A percentile compares a stretch with the other conserved stretches of the same genome.
Evolutionary conservation across 2,329 filamentous ascomycete genomes (phyloP).

Genomic region (Ilyonectria mors-panacis): DNA sequence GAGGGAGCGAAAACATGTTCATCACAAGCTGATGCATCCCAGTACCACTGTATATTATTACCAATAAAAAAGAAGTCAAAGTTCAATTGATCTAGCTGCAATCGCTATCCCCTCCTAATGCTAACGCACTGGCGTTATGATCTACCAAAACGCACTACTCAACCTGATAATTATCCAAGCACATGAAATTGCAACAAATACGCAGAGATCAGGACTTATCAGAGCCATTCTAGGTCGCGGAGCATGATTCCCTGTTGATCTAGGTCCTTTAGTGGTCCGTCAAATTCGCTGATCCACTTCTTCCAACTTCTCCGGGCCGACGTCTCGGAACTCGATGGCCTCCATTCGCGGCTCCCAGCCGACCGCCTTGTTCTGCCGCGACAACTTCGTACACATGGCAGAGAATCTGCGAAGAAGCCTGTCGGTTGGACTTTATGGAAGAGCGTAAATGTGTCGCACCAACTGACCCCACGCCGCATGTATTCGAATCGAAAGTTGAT

Average conservation of each 20-base stretch:
- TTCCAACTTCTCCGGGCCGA: slow-evolving; percentile 31
- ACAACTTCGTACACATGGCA: slow-evolving; percentile 44
- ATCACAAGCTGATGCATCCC: background rate
- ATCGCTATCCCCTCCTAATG: background rate
- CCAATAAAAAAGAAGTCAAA: background rate
- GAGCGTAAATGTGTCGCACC: slow-evolving; percentile 41
- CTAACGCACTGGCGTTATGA: background rate
- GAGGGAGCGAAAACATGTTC: background rate
- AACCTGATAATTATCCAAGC: background rate
- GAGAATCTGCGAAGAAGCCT: slow-evolving; percentile 38
- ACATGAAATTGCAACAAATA: background rate
- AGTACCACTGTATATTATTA: background rate
- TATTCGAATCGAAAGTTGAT: slow-evolving; percentile 45
- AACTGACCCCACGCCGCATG: slow-evolving; percentile 46
- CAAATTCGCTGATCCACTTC: slow-evolving; percentile 36
- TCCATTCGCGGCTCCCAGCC: slow-evolving; percentile 41
- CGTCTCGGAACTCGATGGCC: slow-evolving; percentile 34
- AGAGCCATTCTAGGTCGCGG: background rate
- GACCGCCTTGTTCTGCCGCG: slow-evolving; percentile 34
- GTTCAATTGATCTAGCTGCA: background rate
- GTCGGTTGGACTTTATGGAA: slow-evolving; percentile 33
- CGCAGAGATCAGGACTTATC: no score
- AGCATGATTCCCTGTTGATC: slow-evolving; percentile 39
- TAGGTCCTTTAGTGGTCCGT: slow-evolving; percentile 35
- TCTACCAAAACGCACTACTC: background rate